Evolutionary conservation across 768 basidiomycete species (phyloP).

Genomic region (Lactifluus rugatus): DNA sequence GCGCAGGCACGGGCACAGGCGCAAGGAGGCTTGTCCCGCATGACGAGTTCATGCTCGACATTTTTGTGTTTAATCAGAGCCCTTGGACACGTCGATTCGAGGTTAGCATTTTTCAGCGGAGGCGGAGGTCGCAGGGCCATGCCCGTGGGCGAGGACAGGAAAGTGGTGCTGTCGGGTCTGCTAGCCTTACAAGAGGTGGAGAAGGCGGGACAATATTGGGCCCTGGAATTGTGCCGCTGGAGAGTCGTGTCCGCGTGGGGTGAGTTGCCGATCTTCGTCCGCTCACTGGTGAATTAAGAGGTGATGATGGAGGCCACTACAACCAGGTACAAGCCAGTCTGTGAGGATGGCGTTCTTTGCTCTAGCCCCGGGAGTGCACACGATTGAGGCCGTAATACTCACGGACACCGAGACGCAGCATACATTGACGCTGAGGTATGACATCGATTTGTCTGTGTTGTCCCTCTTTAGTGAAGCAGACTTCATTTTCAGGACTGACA

Average conservation of each 20-base stretch:
- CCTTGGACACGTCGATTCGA: constrained; percentile 70
- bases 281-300: neutral
- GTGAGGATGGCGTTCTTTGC: constrained; percentile 82
- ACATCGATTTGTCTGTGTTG: neutral
- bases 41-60: constrained; percentile 70
- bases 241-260: constrained; percentile 74
- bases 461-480: constrained; percentile 5
- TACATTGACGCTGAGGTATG: constrained; percentile 64
- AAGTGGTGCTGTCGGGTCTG: neutral
- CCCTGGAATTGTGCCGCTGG: constrained; percentile 64
- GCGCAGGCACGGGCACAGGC: constrained; percentile 3
- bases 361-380: constrained; percentile 68
- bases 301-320: constrained; percentile 45
- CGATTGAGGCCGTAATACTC: constrained; percentile 59
- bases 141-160: constrained; percentile 27
- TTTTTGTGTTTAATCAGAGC: constrained; percentile 81
- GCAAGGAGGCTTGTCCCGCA: constrained; percentile 53
- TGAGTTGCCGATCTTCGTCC: constrained; percentile 30
- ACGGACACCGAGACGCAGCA: constrained; percentile 68
- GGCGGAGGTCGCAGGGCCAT: constrained; percentile 33
- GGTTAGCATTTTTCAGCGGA: constrained; percentile 53
- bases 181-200: neutral
- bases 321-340: constrained; percentile 76
- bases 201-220: neutral
- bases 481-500: constrained; percentile 44